These are phyloP conservation scores for Mycena latifolia DNA, from an alignment of 768 basidiomycete genomes.

Conservation along the genomic window DNA sequence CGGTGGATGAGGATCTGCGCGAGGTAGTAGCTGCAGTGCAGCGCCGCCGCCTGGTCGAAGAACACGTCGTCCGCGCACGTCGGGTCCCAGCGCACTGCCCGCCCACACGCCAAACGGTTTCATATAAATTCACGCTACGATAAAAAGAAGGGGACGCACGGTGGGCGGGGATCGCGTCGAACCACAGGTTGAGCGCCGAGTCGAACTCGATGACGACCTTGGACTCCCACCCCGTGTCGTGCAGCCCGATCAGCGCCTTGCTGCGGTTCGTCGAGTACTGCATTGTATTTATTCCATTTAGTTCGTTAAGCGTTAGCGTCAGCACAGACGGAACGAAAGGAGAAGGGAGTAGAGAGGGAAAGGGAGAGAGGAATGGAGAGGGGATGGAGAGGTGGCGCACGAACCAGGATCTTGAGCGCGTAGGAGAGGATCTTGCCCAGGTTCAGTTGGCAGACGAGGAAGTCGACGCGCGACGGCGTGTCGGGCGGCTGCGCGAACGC, in stretches of 20 bases:
- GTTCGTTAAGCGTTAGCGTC: too few relatives aligned
- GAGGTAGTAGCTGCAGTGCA: constrained; percentile 63
- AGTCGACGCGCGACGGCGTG: constrained; percentile 39
- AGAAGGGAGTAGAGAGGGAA: too few relatives aligned
- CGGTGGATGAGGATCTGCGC: constrained; percentile 69
- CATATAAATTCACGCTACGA: too few relatives aligned
- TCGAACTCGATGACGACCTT: constrained; percentile 35
- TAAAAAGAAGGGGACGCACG: constrained; percentile 38
- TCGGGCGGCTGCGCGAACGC: constrained; percentile 20
- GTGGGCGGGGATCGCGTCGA: constrained; percentile 60
- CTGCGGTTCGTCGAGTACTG: constrained; percentile 29
- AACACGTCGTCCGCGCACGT: constrained; percentile 53
- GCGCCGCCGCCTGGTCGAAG: constrained; percentile 37
- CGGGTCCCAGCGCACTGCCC: constrained; percentile 60
- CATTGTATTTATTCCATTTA: too few relatives aligned
- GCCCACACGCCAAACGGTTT: too few relatives aligned
- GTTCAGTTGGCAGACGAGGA: constrained; percentile 47
- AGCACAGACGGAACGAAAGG: too few relatives aligned
- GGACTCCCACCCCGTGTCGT: constrained; percentile 19
- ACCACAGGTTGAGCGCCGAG: constrained; percentile 65
- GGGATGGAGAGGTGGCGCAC: not conserved
- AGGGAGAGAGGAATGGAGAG: too few relatives aligned
- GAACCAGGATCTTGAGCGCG: constrained; percentile 23
- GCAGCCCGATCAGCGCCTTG: constrained; percentile 12
- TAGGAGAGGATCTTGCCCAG: constrained; percentile 24